phyloP scores from a whole-genome alignment of 352 stramenopile species.

The Phytophthora aleatoria region DNA sequence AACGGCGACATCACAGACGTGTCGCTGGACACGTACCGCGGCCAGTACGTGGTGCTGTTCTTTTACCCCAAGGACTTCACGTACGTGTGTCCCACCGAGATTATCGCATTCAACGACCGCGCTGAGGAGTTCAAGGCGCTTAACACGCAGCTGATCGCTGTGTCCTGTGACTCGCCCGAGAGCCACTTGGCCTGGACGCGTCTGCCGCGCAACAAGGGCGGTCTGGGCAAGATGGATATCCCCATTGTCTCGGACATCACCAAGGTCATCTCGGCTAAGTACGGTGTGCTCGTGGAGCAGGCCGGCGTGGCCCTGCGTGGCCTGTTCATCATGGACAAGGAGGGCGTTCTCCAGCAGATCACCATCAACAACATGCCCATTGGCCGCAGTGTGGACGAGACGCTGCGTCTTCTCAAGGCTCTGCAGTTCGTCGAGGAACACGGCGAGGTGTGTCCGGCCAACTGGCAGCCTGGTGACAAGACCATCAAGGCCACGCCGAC shows the following conservation, averaged over 20 bases:
- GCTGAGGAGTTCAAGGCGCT: conserved; percentile 81
- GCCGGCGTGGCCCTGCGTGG: conserved; percentile 87
- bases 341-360: conserved; percentile 87
- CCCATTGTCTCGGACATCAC: conserved; percentile 93
- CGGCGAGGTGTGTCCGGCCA: conserved; percentile 92
- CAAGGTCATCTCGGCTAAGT: conserved; percentile 92
- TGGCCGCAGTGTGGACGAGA: conserved; percentile 93
- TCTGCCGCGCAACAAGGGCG: conserved; percentile 89
- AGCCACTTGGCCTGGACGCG: conserved; percentile 92
- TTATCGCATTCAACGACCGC: conserved; percentile 91
- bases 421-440: conserved; percentile 94
- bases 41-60: conserved; percentile 91
- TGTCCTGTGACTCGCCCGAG: conserved; percentile 91
- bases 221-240: conserved; percentile 93
- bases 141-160: conserved; percentile 89
- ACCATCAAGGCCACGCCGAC: conserved; percentile 90
- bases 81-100: conserved; percentile 92
- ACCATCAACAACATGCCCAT: conserved; percentile 94
- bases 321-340: conserved; percentile 94
- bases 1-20: conserved; percentile 87
- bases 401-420: conserved; percentile 90
- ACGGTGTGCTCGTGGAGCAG: conserved; percentile 90
- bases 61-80: conserved; percentile 94
- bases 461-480: conserved; percentile 92
- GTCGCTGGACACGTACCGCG: conserved; percentile 81